phyloP scores from a whole-genome alignment of 305 asterid species.

The Caryopteris hybrid region DNA sequence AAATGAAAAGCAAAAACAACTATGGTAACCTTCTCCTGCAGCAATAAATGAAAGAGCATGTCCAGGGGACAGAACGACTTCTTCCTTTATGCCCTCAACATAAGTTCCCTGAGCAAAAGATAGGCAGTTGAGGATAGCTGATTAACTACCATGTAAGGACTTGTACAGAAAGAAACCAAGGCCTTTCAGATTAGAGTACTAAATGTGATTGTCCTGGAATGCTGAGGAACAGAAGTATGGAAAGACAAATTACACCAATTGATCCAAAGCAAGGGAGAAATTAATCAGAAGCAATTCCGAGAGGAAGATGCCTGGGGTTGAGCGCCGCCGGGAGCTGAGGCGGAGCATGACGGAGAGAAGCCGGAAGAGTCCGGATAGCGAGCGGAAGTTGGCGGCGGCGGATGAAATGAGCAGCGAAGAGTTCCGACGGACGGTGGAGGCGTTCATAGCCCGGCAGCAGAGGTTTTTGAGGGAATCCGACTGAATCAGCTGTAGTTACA shows the following conservation, averaged over 20 bases:
- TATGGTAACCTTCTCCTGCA: conserved; percentile 80
- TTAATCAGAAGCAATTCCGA: conserved; percentile 36
- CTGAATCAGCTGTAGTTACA: conserved; percentile 24
- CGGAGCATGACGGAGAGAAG: conserved; percentile 47
- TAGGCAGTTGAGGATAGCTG: conserved; percentile 12
- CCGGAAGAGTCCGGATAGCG: conserved; percentile 24
- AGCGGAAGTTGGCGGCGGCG: background rate
- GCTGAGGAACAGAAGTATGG: background rate
- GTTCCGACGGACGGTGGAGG: conserved; percentile 72
- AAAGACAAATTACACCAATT: conserved; percentile 1
- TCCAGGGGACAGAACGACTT: conserved; percentile 95
- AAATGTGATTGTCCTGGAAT: conserved; percentile 1
- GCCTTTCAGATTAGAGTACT: background rate
- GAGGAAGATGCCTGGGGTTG: conserved; percentile 15
- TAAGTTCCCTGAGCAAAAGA: conserved; percentile 73
- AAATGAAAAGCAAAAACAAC: conserved; percentile 4
- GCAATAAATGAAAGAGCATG: conserved; percentile 97
- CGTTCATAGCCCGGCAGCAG: conserved; percentile 84
- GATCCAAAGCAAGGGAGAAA: conserved; percentile 9
- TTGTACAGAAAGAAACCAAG: conserved; percentile 26
- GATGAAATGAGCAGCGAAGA: conserved; percentile 64
- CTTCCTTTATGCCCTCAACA: conserved; percentile 97
- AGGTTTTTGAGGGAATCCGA: conserved; percentile 64
- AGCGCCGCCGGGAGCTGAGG: conserved; percentile 33
- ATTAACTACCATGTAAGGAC: background rate